Evolutionary conservation across 2,329 filamentous ascomycete genomes (phyloP).

Genomic region (Colletotrichum lini): DNA sequence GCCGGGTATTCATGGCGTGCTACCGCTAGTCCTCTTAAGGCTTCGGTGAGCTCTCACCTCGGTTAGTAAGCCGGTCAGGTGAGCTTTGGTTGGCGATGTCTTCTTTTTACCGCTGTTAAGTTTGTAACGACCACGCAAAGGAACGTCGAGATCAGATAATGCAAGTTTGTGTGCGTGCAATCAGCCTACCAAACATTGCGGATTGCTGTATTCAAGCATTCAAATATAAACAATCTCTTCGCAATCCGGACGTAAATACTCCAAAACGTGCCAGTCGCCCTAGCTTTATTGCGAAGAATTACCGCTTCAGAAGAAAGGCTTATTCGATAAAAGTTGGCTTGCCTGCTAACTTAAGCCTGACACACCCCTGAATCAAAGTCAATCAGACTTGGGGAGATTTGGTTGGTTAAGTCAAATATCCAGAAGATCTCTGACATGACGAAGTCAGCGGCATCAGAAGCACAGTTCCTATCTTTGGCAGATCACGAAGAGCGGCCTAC

Average conservation of each 20-base stretch:
- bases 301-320: neutral
- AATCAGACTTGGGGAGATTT: no score
- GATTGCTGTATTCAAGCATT: neutral
- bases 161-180: no score
- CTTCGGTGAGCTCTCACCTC: slow-evolving; percentile 9
- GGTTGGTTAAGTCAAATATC: neutral
- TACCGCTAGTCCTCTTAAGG: neutral
- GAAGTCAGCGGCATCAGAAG: neutral
- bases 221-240: neutral
- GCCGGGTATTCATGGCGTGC: slow-evolving; percentile 10
- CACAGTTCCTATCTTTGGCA: neutral
- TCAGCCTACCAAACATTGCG: rapidly evolving
- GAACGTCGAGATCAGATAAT: neutral
- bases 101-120: neutral
- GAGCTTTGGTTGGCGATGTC: neutral
- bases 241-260: neutral
- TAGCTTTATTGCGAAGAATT: neutral
- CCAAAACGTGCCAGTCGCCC: no score
- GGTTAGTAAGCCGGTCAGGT: neutral
- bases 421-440: neutral
- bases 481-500: neutral
- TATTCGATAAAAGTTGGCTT: no score
- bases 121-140: neutral
- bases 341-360: no score
- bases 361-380: neutral